A percentile compares a stretch with the other conserved stretches of the same genome.
phyloP scores from a whole-genome alignment of 2,329 filamentous ascomycete genomes.

The Ophiostoma sp. region DNA sequence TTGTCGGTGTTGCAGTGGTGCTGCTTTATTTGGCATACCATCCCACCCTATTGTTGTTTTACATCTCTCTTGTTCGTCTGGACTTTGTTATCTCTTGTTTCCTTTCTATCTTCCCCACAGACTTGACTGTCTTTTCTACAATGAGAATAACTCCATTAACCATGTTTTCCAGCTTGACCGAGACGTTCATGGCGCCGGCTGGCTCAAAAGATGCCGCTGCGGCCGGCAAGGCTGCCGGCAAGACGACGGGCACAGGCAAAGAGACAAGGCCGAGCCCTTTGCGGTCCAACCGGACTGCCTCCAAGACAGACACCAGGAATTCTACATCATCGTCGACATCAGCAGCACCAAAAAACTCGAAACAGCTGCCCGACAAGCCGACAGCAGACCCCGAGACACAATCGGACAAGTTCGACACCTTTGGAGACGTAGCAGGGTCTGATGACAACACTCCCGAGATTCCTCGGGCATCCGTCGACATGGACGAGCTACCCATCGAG shows the following conservation, averaged over 20 bases:
- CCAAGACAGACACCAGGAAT: conserved; percentile 28
- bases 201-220: conserved; percentile 31
- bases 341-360: neutral
- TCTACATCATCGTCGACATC: neutral
- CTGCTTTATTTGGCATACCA: neutral
- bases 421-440: conserved; percentile 44
- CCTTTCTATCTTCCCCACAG: neutral
- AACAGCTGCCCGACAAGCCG: conserved; percentile 29
- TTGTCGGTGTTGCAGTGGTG: neutral
- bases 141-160: conserved; percentile 26
- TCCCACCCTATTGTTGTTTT: neutral
- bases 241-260: neutral
- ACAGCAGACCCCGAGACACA: neutral
- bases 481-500: conserved; percentile 92
- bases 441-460: conserved; percentile 49
- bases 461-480: conserved; percentile 63
- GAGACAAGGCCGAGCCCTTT: conserved; percentile 32
- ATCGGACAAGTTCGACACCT: conserved; percentile 45
- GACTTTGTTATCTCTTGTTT: neutral
- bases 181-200: conserved; percentile 36
- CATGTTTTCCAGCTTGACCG: conserved; percentile 37
- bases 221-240: conserved; percentile 23
- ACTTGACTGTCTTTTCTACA: neutral
- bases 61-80: neutral
- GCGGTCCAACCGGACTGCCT: conserved; percentile 36